phyloP scores from a whole-genome alignment of 2,329 filamentous ascomycete genomes.

The Cordyceps fumosorosea region DNA sequence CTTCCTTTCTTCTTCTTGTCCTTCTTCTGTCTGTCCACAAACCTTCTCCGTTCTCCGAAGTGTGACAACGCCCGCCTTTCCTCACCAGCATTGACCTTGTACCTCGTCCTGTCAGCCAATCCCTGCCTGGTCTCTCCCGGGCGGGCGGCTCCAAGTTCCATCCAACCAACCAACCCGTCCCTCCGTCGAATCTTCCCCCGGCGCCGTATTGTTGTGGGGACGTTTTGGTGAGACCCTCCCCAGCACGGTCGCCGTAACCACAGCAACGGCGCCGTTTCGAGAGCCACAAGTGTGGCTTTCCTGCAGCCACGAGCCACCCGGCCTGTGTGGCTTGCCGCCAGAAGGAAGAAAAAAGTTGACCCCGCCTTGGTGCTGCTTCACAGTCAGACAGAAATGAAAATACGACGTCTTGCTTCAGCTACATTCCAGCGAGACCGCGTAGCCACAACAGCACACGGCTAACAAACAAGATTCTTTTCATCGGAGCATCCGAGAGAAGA shows the following conservation, averaged over 20 bases:
- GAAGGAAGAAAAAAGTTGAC: neutral
- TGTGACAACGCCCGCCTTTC: neutral
- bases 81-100: too few species aligned
- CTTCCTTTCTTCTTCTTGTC: too few species aligned
- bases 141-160: neutral
- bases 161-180: neutral
- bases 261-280: conserved; percentile 16
- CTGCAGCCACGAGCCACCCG: conserved; percentile 2
- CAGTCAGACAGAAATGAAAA: neutral
- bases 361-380: conserved; percentile 1
- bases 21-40: too few species aligned
- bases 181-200: neutral
- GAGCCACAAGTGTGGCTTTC: neutral
- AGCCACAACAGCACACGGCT: neutral
- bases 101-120: neutral
- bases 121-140: neutral
- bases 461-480: neutral
- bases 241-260: conserved; percentile 13
- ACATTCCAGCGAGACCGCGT: conserved; percentile 8
- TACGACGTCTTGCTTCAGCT: neutral
- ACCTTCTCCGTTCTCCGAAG: neutral
- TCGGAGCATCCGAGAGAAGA: neutral
- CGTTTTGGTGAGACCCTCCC: neutral
- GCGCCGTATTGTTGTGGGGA: conserved; percentile 15
- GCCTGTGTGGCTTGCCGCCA: neutral